Evolutionary conservation across 106 monocot genomes (phyloP).

Genomic region (Narthecium ossifragum): DNA sequence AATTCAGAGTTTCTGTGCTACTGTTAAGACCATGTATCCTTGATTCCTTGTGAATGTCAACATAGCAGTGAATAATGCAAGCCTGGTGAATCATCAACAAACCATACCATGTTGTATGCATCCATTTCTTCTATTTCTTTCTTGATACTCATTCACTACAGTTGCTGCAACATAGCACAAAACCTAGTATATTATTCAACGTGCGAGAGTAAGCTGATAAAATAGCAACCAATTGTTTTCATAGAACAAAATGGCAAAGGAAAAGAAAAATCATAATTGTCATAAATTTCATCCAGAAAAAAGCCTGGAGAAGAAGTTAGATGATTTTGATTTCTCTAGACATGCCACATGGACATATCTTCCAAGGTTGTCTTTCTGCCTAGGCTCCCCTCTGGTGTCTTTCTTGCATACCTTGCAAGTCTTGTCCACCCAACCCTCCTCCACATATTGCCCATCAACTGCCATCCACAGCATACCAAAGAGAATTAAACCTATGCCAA

Average conservation of each 20-base stretch:
- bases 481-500: background rate
- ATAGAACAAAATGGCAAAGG: background rate
- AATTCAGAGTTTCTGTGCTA: too few species aligned
- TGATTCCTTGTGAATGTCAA: too few species aligned
- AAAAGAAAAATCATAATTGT: background rate
- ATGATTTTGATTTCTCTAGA: conserved; percentile 57
- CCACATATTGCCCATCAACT: conserved; percentile 97
- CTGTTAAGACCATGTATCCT: too few species aligned
- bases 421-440: conserved; percentile 99
- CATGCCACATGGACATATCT: conserved; percentile 79
- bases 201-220: too few species aligned
- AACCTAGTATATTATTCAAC: too few species aligned
- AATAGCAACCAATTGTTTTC: too few species aligned
- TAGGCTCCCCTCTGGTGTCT: conserved; percentile 80
- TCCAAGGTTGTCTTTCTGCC: conserved; percentile 82
- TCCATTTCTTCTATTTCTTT: too few species aligned
- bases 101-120: too few species aligned
- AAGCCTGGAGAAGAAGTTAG: conserved; percentile 80
- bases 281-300: conserved; percentile 44
- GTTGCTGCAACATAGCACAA: too few species aligned
- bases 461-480: background rate
- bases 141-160: too few species aligned
- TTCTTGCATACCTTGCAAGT: conserved; percentile 97
- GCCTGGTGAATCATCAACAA: too few species aligned
- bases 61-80: too few species aligned